Evolutionary conservation across 2,329 filamentous ascomycete genomes (phyloP).

Genomic region (Aspergillus sp.): DNA sequence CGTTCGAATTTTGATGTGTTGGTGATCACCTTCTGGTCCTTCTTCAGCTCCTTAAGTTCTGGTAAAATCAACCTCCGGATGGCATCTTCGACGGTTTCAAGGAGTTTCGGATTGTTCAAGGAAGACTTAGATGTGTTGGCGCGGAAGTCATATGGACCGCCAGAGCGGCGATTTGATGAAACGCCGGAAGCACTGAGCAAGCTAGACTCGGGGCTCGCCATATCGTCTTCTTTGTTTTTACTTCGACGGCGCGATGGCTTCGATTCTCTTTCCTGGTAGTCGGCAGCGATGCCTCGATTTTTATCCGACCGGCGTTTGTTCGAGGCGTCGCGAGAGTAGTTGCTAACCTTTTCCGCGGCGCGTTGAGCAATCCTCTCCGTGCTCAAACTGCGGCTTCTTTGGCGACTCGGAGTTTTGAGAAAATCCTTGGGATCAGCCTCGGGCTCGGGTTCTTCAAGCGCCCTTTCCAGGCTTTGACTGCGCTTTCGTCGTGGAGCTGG

Average conservation of each 20-base stretch:
- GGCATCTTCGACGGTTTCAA: conserved; percentile 90
- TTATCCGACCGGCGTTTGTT: conserved; percentile 44
- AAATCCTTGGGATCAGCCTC: conserved; percentile 41
- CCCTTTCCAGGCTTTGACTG: conserved; percentile 52
- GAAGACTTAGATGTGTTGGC: conserved; percentile 67
- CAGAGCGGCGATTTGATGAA: conserved; percentile 54
- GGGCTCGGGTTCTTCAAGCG: conserved; percentile 25
- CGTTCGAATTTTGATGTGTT: conserved; percentile 68
- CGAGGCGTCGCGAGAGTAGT: conserved; percentile 48
- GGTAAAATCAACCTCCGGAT: conserved; percentile 87
- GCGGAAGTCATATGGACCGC: conserved; percentile 58
- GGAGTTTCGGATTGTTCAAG: conserved; percentile 86
- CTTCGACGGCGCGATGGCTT: conserved; percentile 50
- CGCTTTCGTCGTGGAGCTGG: conserved; percentile 47
- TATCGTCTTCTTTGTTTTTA: conserved; percentile 54
- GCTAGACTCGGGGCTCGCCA: conserved; percentile 61
- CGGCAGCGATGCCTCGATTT: conserved; percentile 48
- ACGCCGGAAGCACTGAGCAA: conserved; percentile 58
- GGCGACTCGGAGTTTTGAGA: conserved; percentile 59
- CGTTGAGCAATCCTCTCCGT: conserved; percentile 67
- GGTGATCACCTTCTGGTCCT: conserved; percentile 78
- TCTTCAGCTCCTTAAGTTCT: conserved; percentile 86
- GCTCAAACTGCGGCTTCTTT: conserved; percentile 63
- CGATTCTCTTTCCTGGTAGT: conserved; percentile 44
- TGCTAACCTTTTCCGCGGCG: conserved; percentile 65